Base-by-base conservation (phyloP, 148 eudicot species). In the Fagopyrum homotropicum region DNA sequence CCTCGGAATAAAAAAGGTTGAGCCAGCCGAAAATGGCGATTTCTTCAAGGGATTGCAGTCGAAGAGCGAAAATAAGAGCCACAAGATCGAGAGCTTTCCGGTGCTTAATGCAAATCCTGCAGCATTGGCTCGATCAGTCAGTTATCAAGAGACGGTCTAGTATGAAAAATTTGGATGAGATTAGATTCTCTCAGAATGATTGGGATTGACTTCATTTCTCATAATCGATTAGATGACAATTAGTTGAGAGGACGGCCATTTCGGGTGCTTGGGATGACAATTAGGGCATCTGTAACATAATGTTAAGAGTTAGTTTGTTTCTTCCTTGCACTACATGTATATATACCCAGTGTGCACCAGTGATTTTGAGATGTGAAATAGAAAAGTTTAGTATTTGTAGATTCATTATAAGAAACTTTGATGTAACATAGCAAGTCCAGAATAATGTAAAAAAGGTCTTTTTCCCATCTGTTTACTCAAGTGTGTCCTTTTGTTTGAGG, bases 1-100 rank as follows among this genome's bases (percentile, higher is more conserved):
- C 1, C 92, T 94, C 4, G 98, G 98, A 76, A 94, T 94, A n/a
- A 89, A 89, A 75, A 85, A 90, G 73, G 69, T 75, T 30, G 96
- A 90, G 26, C 74, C 82, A 19, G 22, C 51, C 16, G 81, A 80
- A 45, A 87, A 80, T 74, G 88, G 85, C 54, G 86, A 89, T 45
- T 84, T 91, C 64, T 87, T 93, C 50, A 87, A 83, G 75, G 93
- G 83, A 44, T 82, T 94, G 75, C 88, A 87, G 75, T 78, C 85
- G 19, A 93, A 89, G 82, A 80, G 76, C 47, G 77, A 80, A 16
- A 83, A 80, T 44, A 84, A 83, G 69, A 77, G 78, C 26, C 78
- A 80, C 2, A 72, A 63, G 15, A 66, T 69, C 10, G 79, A 83
- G 17, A 76, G 83, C 35, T 83, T 87, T 30, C 72, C 79, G 0